Evolutionary conservation across 169 alveolate genomes (phyloP).

Genomic region (Prorocentrum cordatum): DNA sequence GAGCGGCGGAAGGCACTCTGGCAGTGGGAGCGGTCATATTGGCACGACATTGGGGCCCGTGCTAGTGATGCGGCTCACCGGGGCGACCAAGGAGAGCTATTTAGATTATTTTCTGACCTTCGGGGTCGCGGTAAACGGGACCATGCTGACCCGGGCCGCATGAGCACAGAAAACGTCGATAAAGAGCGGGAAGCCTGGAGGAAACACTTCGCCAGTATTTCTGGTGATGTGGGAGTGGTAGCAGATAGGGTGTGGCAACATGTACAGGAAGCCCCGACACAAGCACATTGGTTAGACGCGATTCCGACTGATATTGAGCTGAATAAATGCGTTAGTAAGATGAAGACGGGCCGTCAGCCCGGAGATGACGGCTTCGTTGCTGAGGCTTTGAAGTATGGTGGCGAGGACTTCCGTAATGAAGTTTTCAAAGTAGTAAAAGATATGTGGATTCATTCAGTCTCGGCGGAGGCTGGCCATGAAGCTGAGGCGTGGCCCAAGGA

Average conservation of each 20-base stretch:
- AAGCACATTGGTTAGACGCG: neutral
- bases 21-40: no score
- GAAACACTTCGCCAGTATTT: neutral
- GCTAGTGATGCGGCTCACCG: no score
- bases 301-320: neutral
- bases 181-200: conserved; percentile 4
- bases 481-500: neutral
- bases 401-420: neutral
- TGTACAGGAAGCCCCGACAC: neutral
- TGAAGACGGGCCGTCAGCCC: neutral
- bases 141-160: no score
- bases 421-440: neutral
- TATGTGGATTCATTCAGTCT: neutral
- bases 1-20: no score
- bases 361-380: neutral
- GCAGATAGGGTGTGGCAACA: neutral
- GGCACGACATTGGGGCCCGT: no score
- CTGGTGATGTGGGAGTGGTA: neutral
- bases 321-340: neutral
- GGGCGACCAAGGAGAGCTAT: no score
- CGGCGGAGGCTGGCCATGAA: neutral
- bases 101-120: no score
- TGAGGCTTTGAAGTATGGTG: neutral
- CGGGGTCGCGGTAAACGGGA: no score
- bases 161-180: no score